Evolutionary conservation across 108 stramenopile genomes (phyloP).

Genomic region (Skeletonema tropicum): DNA sequence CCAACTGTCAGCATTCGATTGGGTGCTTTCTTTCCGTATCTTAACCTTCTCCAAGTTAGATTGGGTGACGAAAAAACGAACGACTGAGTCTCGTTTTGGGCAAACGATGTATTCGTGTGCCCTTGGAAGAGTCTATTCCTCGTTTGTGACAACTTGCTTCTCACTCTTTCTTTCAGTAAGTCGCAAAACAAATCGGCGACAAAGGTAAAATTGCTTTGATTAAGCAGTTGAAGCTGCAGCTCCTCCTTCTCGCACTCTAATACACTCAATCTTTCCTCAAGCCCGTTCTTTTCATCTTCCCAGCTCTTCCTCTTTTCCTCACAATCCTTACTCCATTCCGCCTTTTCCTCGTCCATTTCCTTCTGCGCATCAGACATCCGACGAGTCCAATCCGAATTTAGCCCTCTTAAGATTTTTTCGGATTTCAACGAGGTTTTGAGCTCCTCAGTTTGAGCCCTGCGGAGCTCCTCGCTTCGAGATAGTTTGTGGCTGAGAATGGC

Average conservation of each 20-base stretch:
- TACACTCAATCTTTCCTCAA: constrained; percentile 2
- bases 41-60: neutral
- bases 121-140: constrained; percentile 8
- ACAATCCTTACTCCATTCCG: constrained; percentile 22
- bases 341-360: constrained; percentile 32
- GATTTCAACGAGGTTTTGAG: constrained; percentile 17
- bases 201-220: constrained; percentile 17
- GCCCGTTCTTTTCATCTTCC: constrained; percentile 7
- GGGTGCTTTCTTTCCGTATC: neutral
- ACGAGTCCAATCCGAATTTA: constrained; percentile 35
- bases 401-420: constrained; percentile 24
- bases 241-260: constrained; percentile 6
- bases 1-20: constrained; percentile 30
- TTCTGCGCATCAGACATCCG: constrained; percentile 20
- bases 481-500: constrained; percentile 17
- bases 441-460: constrained; percentile 16
- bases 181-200: constrained; percentile 23
- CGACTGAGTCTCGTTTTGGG: neutral
- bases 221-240: constrained; percentile 1
- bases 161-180: constrained; percentile 10
- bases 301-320: neutral
- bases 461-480: constrained; percentile 21
- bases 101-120: neutral
- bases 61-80: constrained; percentile 1
- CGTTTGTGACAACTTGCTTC: neutral